phyloP scores from a whole-genome alignment of 192 early-diverging fungal genomes.

The Coemansia aciculifera region DNA sequence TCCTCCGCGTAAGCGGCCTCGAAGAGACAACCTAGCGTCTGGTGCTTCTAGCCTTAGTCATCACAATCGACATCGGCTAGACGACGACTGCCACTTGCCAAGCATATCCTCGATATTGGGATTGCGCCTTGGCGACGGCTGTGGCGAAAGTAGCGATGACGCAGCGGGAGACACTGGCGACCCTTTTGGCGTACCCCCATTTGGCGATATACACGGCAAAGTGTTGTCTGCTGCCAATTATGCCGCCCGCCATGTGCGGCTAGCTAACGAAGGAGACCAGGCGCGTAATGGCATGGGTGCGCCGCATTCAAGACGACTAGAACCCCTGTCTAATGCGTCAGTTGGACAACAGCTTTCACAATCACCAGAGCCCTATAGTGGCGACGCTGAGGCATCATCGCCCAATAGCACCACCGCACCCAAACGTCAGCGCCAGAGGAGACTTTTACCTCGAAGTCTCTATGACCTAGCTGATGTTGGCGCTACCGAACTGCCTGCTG shows the following conservation, averaged over 20 bases:
- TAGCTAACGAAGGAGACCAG: not conserved
- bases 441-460: conserved; percentile 7
- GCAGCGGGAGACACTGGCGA: not conserved
- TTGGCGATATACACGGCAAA: conserved; percentile 4
- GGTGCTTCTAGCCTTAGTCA: not conserved
- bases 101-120: conserved; percentile 15
- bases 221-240: not conserved
- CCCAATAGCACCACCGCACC: not conserved
- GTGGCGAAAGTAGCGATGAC: not conserved
- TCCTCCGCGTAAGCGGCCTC: conserved; percentile 1
- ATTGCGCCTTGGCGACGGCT: not conserved
- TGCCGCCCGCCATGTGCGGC: not conserved
- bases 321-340: not conserved
- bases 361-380: not conserved
- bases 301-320: not conserved
- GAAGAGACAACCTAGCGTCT: not conserved
- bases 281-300: not conserved
- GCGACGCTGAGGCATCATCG: not conserved
- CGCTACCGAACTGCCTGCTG: not conserved
- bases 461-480: not conserved
- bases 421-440: not conserved
- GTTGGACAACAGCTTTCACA: not conserved
- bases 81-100: conserved; percentile 9
- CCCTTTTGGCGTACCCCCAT: conserved; percentile 18
- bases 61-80: not conserved